Percentiles rank a stretch among this genome's conserved stretches.
These are phyloP conservation scores for Neurospora africana DNA, from an alignment of 495 filamentous ascomycete species.

Conservation along the genomic window DNA sequence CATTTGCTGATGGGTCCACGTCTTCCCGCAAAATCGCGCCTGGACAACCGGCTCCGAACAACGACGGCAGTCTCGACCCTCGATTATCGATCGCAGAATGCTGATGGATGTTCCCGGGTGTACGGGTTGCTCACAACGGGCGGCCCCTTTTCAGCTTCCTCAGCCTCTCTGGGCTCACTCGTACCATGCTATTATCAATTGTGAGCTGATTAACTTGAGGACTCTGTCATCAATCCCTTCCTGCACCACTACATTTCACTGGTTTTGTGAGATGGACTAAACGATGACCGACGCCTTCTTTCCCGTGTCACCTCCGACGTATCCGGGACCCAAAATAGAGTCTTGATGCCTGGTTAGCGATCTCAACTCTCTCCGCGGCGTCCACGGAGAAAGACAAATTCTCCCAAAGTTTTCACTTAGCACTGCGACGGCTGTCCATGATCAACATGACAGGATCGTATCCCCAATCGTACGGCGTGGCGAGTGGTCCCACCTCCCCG, in stretches of 20 bases:
- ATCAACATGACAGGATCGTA: neutral
- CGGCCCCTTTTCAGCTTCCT: neutral
- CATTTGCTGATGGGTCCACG: neutral
- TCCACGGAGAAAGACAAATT: constrained; percentile 10
- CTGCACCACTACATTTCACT: neutral
- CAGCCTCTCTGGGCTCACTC: neutral
- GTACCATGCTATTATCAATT: constrained; percentile 12
- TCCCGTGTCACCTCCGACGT: neutral
- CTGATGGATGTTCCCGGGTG: neutral
- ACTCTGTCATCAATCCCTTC: neutral
- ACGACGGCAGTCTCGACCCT: neutral
- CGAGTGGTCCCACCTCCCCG: constrained; percentile 8
- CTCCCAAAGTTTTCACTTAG: neutral
- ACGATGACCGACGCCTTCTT: neutral
- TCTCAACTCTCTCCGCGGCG: neutral
- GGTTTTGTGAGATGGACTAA: neutral
- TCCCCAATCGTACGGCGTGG: constrained; percentile 3
- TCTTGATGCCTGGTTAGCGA: neutral
- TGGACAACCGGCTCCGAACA: neutral
- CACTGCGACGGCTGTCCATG: neutral
- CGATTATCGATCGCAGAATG: neutral
- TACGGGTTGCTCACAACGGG: neutral
- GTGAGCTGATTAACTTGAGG: constrained; percentile 11
- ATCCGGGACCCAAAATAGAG: neutral
- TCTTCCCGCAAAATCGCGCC: neutral